Evolutionary conservation across 2,329 filamentous ascomycete genomes (phyloP).

Genomic region (Hymenoscyphus albidus): DNA sequence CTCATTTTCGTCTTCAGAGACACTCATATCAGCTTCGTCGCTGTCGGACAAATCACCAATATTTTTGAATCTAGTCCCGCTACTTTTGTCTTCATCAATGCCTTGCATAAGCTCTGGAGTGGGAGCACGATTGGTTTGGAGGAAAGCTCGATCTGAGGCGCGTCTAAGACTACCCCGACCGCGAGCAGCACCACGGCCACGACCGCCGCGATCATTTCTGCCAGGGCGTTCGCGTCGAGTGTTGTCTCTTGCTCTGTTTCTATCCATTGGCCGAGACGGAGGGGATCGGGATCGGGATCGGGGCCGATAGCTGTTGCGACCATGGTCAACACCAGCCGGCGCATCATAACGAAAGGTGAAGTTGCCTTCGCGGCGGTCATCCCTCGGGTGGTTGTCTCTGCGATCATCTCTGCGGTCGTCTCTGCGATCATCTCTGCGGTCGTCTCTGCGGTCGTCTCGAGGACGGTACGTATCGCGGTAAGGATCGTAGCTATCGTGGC

Average conservation of each 20-base stretch:
- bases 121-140: conserved; percentile 35
- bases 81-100: conserved; percentile 32
- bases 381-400: conserved; percentile 25
- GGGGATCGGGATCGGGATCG: conserved; percentile 25
- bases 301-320: conserved; percentile 17
- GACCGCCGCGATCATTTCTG: conserved; percentile 12
- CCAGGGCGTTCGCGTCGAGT: background rate
- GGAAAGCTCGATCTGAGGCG: conserved; percentile 34
- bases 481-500: conserved; percentile 1
- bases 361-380: conserved; percentile 21
- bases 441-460: conserved; percentile 8
- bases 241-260: background rate
- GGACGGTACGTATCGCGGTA: conserved; percentile 23
- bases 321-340: conserved; percentile 30
- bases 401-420: conserved; percentile 16
- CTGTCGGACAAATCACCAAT: conserved; percentile 59
- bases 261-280: conserved; percentile 21
- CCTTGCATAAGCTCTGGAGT: conserved; percentile 36
- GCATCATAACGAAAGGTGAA: conserved; percentile 35
- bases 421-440: conserved; percentile 23
- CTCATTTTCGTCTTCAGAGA: conserved; percentile 45
- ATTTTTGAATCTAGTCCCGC: conserved; percentile 47
- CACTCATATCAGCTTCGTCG: conserved; percentile 59
- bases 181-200: conserved; percentile 27
- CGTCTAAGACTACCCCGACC: conserved; percentile 30